These are phyloP conservation scores for Urochloa ruziziensis DNA, from an alignment of 176 grass and related monocot species.

Conservation along the genomic window DNA sequence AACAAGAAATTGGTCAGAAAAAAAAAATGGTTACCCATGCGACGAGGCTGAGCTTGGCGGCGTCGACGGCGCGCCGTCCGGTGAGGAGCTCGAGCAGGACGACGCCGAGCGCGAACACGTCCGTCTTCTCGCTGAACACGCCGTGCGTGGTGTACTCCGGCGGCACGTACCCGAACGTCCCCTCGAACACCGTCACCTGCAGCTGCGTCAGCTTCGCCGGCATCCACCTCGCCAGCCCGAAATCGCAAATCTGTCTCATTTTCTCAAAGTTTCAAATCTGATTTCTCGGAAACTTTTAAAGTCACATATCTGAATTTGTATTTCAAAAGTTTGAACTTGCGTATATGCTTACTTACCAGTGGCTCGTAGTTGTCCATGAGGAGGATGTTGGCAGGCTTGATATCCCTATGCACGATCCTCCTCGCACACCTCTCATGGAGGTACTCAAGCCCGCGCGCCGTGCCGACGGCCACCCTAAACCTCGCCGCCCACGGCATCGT, in stretches of 20 bases:
- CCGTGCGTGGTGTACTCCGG: slow-evolving; percentile 83
- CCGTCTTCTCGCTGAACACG: slow-evolving; percentile 85
- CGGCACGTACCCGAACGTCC: slow-evolving; percentile 80
- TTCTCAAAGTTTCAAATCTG: too few species aligned
- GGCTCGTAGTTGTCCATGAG: slow-evolving; percentile 69
- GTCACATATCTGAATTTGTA: too few species aligned
- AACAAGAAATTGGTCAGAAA: too few species aligned
- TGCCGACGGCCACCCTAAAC: slow-evolving; percentile 52
- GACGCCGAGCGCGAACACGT: slow-evolving; percentile 73
- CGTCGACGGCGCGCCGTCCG: slow-evolving; percentile 59
- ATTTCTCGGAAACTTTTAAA: too few species aligned
- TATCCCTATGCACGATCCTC: slow-evolving; percentile 81
- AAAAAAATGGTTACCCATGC: slow-evolving; percentile 23
- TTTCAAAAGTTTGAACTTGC: too few species aligned
- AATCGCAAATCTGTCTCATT: slow-evolving; percentile 97
- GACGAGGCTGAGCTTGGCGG: slow-evolving; percentile 57
- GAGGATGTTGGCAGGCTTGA: slow-evolving; percentile 77
- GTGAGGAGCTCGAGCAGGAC: slow-evolving; percentile 68
- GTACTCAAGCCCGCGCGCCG: slow-evolving; percentile 67
- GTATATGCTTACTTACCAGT: too few species aligned
- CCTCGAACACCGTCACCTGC: slow-evolving; percentile 63
- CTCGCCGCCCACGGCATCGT: slow-evolving; percentile 58
- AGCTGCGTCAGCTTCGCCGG: slow-evolving; percentile 66
- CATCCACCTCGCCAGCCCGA: slow-evolving; percentile 80
- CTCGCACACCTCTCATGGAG: slow-evolving; percentile 67